Conservation (phyloP, 2,329 filamentous ascomycete species). For the Penicillium palitans region DNA sequence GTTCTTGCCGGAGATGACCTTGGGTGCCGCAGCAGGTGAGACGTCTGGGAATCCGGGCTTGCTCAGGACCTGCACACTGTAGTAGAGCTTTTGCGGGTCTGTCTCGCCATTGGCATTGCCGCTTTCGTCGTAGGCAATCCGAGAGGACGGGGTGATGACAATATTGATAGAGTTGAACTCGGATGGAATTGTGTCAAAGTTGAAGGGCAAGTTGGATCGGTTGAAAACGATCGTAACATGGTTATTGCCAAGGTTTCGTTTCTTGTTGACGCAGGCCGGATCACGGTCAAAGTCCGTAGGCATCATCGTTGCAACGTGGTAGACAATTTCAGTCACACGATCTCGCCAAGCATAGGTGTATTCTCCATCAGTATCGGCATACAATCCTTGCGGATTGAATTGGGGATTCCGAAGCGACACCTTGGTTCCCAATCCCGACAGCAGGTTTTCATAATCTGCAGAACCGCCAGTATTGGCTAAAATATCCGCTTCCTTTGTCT, state of each 20-base stretch:
- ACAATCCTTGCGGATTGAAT: constrained; percentile 91
- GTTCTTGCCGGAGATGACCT: constrained; percentile 80
- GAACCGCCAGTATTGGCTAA: constrained; percentile 84
- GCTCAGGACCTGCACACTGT: constrained; percentile 85
- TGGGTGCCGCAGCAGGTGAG: constrained; percentile 83
- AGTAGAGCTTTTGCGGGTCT: constrained; percentile 59
- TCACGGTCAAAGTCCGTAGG: constrained; percentile 79
- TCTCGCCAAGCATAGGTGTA: constrained; percentile 94
- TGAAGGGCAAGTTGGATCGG: constrained; percentile 85
- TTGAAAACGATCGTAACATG: constrained; percentile 99
- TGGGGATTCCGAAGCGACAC: constrained; percentile 77
- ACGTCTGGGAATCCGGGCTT: constrained; percentile 88
- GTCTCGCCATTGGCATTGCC: constrained; percentile 37
- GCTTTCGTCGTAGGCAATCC: constrained; percentile 36
- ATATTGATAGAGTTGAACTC: constrained; percentile 98
- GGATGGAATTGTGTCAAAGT: constrained; percentile 87
- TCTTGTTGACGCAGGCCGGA: constrained; percentile 77
- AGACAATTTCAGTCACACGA: constrained; percentile 90
- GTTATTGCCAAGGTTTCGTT: constrained; percentile 94
- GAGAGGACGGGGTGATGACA: constrained; percentile 77
- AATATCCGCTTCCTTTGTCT: constrained; percentile 79
- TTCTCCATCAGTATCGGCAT: constrained; percentile 79
- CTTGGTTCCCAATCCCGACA: constrained; percentile 77
- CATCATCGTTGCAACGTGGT: constrained; percentile 97
- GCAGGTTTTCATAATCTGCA: constrained; percentile 81